phyloP scores from a whole-genome alignment of 78 protist species.

The Monocercomonoides exilis region DNA sequence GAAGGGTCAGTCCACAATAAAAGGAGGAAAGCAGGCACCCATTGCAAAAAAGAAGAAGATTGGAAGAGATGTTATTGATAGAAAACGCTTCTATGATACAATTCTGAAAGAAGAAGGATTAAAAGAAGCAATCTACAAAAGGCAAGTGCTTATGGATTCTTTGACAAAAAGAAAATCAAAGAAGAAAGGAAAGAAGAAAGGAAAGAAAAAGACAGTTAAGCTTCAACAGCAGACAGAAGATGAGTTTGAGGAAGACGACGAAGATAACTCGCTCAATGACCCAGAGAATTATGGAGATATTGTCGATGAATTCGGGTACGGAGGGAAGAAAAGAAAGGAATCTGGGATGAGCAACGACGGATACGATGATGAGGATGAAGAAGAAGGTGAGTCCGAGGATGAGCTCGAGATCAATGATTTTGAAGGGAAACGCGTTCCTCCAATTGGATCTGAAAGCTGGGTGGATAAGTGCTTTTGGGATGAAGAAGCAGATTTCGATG shows the following conservation, averaged over 20 bases:
- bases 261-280: neutral
- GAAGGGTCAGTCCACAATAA: neutral
- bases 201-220: neutral
- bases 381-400: neutral
- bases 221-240: neutral
- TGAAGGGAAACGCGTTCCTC: neutral
- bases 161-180: neutral
- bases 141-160: neutral
- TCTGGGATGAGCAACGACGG: neutral
- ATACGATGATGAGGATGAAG: neutral
- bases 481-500: too few species aligned
- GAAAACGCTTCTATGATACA: neutral
- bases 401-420: neutral
- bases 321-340: neutral
- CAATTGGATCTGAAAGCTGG: neutral
- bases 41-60: neutral
- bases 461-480: neutral
- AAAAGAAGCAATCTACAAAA: neutral
- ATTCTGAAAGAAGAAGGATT: neutral
- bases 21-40: neutral
- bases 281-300: neutral
- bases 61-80: neutral
- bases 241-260: neutral
- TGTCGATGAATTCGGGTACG: neutral
- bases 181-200: neutral